Evolutionary conservation across 2,329 filamentous ascomycete genomes (phyloP).

Genomic region (Colletotrichum liriopes): DNA sequence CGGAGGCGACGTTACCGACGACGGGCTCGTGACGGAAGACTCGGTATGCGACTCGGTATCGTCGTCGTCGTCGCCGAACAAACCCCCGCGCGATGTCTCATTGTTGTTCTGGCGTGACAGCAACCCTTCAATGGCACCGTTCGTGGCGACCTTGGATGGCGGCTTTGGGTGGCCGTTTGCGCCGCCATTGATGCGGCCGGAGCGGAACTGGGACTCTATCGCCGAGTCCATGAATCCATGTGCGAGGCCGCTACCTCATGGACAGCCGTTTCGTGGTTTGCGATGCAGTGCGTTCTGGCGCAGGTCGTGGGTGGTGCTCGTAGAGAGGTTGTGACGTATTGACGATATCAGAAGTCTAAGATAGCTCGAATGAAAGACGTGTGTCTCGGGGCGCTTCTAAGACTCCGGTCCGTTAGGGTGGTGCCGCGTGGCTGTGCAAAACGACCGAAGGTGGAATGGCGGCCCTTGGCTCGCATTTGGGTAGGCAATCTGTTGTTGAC

Average conservation of each 20-base stretch:
- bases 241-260: constrained; percentile 39
- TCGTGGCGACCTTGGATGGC: constrained; percentile 19
- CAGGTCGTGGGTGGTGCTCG: constrained; percentile 3
- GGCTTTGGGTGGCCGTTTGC: constrained; percentile 30
- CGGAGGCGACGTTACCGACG: constrained; percentile 57
- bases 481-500: constrained; percentile 15
- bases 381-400: constrained; percentile 34
- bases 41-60: constrained; percentile 32
- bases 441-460: constrained; percentile 27
- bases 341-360: constrained; percentile 27
- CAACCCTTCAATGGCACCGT: constrained; percentile 28
- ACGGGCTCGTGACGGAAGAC: constrained; percentile 39
- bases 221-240: constrained; percentile 45
- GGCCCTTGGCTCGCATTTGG: constrained; percentile 17
- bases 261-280: constrained; percentile 18
- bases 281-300: constrained; percentile 5
- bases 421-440: constrained; percentile 39
- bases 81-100: constrained; percentile 21
- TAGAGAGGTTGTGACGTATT: constrained; percentile 35
- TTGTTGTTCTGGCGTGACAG: constrained; percentile 39
- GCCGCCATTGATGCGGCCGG: constrained; percentile 33
- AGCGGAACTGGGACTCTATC: constrained; percentile 39
- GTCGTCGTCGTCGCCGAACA: constrained; percentile 39
- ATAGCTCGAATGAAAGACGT: constrained; percentile 5
- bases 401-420: constrained; percentile 28